These are phyloP conservation scores for Plasmodium yoelii DNA, from an alignment of 169 alveolate species.

Conservation along the genomic window DNA sequence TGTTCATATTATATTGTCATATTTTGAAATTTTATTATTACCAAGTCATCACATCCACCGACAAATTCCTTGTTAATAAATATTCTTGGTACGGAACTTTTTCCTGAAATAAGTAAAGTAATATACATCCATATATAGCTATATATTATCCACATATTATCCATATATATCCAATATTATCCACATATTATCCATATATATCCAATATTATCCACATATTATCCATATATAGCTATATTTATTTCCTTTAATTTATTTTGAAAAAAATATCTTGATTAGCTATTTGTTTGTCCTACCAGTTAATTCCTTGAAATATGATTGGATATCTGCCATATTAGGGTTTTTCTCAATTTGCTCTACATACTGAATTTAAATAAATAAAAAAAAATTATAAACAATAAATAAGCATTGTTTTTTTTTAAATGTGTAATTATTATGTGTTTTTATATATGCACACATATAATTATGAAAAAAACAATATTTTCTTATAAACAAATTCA, in stretches of 20 bases:
- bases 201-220: neutral
- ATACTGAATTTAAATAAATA: constrained; percentile 6
- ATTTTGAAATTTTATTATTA: constrained; percentile 7
- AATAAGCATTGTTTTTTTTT: neutral
- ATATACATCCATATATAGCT: neutral
- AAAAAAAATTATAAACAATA: neutral
- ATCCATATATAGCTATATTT: neutral
- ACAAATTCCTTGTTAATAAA: constrained; percentile 63
- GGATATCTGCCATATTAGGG: constrained; percentile 52
- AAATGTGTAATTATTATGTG: neutral
- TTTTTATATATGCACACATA: neutral
- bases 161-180: neutral
- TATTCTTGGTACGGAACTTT: constrained; percentile 67
- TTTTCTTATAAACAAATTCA: neutral
- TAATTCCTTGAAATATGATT: constrained; percentile 55
- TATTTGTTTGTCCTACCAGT: constrained; percentile 25
- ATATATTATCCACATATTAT: neutral
- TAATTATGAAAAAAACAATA: neutral
- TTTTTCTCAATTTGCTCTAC: constrained; percentile 66
- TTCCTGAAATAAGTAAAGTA: constrained; percentile 26
- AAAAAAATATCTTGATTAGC: neutral
- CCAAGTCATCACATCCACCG: constrained; percentile 76
- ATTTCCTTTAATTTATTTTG: no score
- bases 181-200: neutral
- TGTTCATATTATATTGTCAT: neutral